Percentiles rank a stretch among this genome's conserved stretches.
Conservation (phyloP, 2,329 filamentous ascomycete species). For the Plenodomus biglobosus region DNA sequence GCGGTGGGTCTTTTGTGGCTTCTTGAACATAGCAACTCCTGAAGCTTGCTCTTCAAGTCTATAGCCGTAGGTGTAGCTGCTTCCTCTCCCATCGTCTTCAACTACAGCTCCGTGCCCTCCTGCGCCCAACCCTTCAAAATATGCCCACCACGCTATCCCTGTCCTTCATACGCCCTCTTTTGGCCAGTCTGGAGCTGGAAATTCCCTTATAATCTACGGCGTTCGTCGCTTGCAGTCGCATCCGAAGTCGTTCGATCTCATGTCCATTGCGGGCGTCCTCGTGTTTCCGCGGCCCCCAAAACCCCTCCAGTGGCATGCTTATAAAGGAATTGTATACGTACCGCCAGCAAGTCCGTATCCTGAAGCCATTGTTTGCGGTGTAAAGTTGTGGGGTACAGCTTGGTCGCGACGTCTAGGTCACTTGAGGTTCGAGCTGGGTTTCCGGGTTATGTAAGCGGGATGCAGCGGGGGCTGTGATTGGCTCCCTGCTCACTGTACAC, state of each 20-base stretch:
- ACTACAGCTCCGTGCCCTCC: too few species aligned
- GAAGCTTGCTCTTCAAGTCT: too few species aligned
- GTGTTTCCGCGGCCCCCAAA: conserved; percentile 11
- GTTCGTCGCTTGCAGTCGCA: conserved; percentile 6
- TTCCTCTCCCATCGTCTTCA: too few species aligned
- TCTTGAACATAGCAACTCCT: too few species aligned
- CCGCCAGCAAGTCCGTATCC: conserved; percentile 81
- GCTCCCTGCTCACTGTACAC: too few species aligned
- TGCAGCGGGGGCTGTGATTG: background rate
- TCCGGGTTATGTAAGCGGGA: conserved; percentile 3
- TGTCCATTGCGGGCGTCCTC: conserved; percentile 21
- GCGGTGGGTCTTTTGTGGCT: too few species aligned
- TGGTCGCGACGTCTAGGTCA: conserved; percentile 5
- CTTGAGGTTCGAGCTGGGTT: conserved; percentile 13
- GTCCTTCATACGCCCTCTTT: too few species aligned
- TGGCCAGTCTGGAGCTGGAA: background rate
- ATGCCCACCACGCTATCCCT: too few species aligned
- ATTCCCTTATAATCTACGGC: background rate
- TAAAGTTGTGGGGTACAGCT: conserved; percentile 33
- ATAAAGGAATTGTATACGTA: conserved; percentile 49
- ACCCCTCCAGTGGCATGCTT: background rate
- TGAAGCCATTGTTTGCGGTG: conserved; percentile 69
- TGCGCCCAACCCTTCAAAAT: too few species aligned
- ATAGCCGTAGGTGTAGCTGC: too few species aligned
- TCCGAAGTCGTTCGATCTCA: conserved; percentile 9